Evolutionary conservation across 495 filamentous ascomycete species (phyloP).

Genomic region (Coniosporium apollinis): DNA sequence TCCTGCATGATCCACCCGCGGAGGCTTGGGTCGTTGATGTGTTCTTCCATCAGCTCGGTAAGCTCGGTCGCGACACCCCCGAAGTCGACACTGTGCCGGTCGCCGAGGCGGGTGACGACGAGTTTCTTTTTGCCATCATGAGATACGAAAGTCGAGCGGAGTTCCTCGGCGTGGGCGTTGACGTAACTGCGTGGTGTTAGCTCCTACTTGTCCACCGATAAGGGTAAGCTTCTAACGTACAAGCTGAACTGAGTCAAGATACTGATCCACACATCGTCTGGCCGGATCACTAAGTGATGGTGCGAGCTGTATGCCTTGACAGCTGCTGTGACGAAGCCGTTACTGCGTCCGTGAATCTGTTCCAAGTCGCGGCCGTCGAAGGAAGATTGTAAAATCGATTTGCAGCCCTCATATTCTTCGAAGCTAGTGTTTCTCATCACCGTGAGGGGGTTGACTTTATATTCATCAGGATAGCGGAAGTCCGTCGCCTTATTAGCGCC

Average conservation of each 20-base stretch:
- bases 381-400: constrained; percentile 1
- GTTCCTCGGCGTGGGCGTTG: constrained; percentile 22
- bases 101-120: neutral
- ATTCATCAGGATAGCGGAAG: no score
- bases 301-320: constrained; percentile 2
- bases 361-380: neutral
- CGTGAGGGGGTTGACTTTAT: neutral
- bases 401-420: neutral
- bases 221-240: no score
- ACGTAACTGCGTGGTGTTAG: no score
- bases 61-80: constrained; percentile 9
- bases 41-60: constrained; percentile 19
- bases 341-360: neutral
- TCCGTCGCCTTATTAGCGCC: no score
- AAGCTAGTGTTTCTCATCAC: neutral
- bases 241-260: constrained; percentile 6
- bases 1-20: constrained; percentile 26
- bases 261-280: constrained; percentile 5
- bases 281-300: constrained; percentile 5
- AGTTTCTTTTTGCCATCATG: constrained; percentile 22
- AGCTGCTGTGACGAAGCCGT: constrained; percentile 3
- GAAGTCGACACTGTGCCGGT: constrained; percentile 3
- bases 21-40: constrained; percentile 22
- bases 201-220: no score
- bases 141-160: constrained; percentile 21